Evolutionary conservation across 768 basidiomycete genomes (phyloP).

Genomic region (Leccinellum rugosiceps): DNA sequence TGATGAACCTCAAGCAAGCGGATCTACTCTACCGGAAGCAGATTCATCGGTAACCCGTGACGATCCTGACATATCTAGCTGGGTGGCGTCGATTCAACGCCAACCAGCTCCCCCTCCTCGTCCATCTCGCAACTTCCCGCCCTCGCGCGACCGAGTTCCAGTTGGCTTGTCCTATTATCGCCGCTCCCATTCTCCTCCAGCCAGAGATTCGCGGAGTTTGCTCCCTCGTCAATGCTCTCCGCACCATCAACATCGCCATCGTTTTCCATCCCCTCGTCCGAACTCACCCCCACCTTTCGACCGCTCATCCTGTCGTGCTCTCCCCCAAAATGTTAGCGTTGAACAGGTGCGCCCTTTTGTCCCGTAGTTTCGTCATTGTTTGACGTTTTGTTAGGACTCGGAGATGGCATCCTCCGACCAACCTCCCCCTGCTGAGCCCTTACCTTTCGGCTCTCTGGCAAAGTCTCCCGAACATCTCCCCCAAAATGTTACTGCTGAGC

Average conservation of each 20-base stretch:
- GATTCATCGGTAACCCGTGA: not conserved
- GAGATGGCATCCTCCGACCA: too few relatives aligned
- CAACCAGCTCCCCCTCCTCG: not conserved
- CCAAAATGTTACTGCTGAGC: too few relatives aligned
- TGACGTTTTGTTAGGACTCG: too few relatives aligned
- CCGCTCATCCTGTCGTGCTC: too few relatives aligned
- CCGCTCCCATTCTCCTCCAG: not conserved
- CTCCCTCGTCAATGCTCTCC: not conserved
- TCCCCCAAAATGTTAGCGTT: too few relatives aligned
- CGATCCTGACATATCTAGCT: not conserved
- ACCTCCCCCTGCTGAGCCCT: too few relatives aligned
- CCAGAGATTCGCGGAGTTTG: not conserved
- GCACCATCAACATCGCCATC: not conserved
- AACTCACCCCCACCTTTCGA: not conserved
- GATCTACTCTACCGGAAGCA: not conserved
- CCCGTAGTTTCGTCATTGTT: too few relatives aligned
- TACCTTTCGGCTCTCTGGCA: too few relatives aligned
- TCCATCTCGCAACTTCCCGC: not conserved
- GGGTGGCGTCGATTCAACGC: not conserved
- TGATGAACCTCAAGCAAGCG: not conserved
- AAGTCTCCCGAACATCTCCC: too few relatives aligned
- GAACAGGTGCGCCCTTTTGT: too few relatives aligned
- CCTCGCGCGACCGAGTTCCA: not conserved
- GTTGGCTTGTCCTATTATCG: not conserved
- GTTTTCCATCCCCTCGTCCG: not conserved